Conservation (phyloP, 75 land plant genomes). For the Larix kaempferi region DNA sequence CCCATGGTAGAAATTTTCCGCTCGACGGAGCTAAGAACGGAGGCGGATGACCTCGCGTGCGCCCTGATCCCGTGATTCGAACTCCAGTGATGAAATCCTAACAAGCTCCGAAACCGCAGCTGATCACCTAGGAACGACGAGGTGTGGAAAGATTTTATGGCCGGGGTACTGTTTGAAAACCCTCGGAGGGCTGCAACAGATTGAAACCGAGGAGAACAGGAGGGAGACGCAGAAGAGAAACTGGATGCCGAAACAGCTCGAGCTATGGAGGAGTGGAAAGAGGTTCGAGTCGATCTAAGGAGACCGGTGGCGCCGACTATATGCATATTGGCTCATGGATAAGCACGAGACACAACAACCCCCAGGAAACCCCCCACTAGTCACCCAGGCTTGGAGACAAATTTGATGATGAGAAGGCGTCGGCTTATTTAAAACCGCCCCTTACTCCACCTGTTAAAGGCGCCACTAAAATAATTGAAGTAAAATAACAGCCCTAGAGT, state of each 20-base stretch:
- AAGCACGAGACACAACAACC: too few relatives aligned
- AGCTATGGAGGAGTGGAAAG: not conserved
- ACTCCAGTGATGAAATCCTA: constrained; percentile 16
- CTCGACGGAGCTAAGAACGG: constrained; percentile 24
- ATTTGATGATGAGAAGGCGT: too few relatives aligned
- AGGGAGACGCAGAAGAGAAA: not conserved
- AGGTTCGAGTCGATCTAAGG: constrained; percentile 8
- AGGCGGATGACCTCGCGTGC: constrained; percentile 29
- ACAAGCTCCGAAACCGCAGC: constrained; percentile 19
- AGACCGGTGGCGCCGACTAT: not conserved
- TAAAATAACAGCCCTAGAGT: too few relatives aligned
- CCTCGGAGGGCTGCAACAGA: constrained; percentile 1
- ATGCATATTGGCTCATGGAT: constrained; percentile 1
- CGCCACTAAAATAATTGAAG: too few relatives aligned
- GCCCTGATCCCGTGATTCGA: constrained; percentile 34
- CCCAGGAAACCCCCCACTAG: too few relatives aligned
- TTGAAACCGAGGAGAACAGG: not conserved
- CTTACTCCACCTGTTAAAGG: too few relatives aligned
- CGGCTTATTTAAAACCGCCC: too few relatives aligned
- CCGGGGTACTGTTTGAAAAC: not conserved
- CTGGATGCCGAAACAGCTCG: not conserved
- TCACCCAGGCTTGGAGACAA: too few relatives aligned
- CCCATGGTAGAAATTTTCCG: constrained; percentile 47
- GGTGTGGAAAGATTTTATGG: not conserved
- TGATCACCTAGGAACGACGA: not conserved